These are phyloP conservation scores for Apiotrichum gamsii DNA, from an alignment of 1,284 basidiomycete genomes.

Conservation along the genomic window DNA sequence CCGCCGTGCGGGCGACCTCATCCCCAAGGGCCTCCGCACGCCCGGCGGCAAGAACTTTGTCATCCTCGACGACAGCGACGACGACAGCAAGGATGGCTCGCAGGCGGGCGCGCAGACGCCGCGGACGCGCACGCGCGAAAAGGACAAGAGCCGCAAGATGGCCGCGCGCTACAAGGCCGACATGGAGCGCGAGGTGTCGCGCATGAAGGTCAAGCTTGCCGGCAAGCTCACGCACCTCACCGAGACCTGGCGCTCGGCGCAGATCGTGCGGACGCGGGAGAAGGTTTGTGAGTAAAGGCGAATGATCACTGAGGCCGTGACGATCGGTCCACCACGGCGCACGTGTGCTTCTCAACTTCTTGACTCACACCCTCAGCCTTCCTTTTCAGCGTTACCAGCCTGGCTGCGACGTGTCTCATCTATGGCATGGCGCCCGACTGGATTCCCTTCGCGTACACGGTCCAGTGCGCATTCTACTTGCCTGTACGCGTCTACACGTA, in stretches of 20 bases:
- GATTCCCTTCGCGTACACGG: conserved; percentile 55
- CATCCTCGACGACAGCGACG: conserved; percentile 28
- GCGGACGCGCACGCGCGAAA: conserved; percentile 9
- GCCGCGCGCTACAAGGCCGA: conserved; percentile 50
- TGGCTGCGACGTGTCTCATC: conserved; percentile 74
- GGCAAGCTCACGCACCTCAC: conserved; percentile 64
- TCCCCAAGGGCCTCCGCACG: conserved; percentile 53
- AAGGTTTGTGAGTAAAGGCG: conserved; percentile 52
- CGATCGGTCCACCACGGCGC: neutral
- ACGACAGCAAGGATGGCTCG: conserved; percentile 1
- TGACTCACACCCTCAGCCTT: conserved; percentile 56
- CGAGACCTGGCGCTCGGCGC: conserved; percentile 76
- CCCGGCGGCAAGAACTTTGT: conserved; percentile 45
- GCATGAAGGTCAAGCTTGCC: conserved; percentile 59
- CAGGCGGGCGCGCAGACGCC: too few relatives aligned
- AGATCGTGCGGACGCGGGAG: conserved; percentile 82
- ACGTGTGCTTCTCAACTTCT: too few relatives aligned
- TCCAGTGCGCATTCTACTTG: conserved; percentile 67
- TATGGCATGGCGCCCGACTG: conserved; percentile 77
- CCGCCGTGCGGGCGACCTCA: conserved; percentile 62
- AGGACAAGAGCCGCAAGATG: conserved; percentile 12
- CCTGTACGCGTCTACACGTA: conserved; percentile 73
- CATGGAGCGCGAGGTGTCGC: conserved; percentile 74
- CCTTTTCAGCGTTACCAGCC: conserved; percentile 80
- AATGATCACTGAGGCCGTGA: neutral